Conservation (phyloP, 768 basidiomycete genomes). For the Boletus bicolor region DNA sequence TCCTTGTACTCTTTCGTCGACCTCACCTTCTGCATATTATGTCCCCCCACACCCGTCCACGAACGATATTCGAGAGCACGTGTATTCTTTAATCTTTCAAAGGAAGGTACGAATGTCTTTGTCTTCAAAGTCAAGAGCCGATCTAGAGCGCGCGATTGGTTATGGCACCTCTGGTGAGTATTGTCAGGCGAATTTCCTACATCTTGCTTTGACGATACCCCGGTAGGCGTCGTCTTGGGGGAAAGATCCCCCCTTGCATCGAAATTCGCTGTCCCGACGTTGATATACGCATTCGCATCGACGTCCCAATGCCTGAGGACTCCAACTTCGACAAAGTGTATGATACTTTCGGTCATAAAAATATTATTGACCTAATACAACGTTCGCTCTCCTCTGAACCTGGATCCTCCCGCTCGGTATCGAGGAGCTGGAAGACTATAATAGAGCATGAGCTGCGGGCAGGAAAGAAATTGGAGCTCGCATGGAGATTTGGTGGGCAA, state of each 20-base stretch:
- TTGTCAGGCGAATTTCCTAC: neutral
- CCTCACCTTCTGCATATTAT: slow-evolving; percentile 74
- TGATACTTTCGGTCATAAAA: slow-evolving; percentile 54
- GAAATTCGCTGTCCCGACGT: slow-evolving; percentile 70
- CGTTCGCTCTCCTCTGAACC: slow-evolving; percentile 47
- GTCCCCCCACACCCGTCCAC: slow-evolving; percentile 50
- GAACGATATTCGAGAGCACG: slow-evolving; percentile 40
- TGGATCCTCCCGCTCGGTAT: slow-evolving; percentile 8
- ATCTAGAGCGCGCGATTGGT: slow-evolving; percentile 82
- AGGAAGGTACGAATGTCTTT: slow-evolving; percentile 79
- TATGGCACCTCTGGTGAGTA: slow-evolving; percentile 78
- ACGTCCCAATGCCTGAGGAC: slow-evolving; percentile 52
- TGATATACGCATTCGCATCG: slow-evolving; percentile 65
- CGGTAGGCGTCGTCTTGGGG: slow-evolving; percentile 67
- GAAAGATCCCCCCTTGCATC: slow-evolving; percentile 62
- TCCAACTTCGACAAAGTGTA: slow-evolving; percentile 39
- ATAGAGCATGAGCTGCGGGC: slow-evolving; percentile 50
- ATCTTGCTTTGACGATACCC: neutral
- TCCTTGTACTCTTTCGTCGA: slow-evolving; percentile 88
- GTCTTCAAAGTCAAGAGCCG: slow-evolving; percentile 80
- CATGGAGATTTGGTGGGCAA: slow-evolving; percentile 70
- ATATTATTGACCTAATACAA: slow-evolving; percentile 61
- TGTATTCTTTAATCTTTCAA: slow-evolving; percentile 46
- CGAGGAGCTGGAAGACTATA: slow-evolving; percentile 58
- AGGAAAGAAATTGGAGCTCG: slow-evolving; percentile 65